phyloP scores from a whole-genome alignment of 2,329 filamentous ascomycete genomes.

The Fusarium foetens region DNA sequence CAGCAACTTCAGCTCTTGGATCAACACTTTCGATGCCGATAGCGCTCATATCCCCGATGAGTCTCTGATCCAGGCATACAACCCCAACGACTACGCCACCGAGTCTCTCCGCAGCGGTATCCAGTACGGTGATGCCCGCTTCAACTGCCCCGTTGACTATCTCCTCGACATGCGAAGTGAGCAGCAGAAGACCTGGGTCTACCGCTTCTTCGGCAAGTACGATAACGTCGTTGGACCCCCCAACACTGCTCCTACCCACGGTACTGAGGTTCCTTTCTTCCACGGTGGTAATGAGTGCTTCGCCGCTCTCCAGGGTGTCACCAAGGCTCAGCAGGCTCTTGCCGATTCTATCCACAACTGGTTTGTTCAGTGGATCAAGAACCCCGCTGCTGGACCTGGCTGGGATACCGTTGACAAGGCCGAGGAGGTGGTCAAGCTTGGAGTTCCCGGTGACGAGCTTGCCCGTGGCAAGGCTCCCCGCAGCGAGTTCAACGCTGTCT shows the following conservation, averaged over 20 bases:
- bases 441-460: slow-evolving; percentile 38
- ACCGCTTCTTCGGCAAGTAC: slow-evolving; percentile 56
- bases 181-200: slow-evolving; percentile 54
- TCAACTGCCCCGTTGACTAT: slow-evolving; percentile 55
- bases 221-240: slow-evolving; percentile 51
- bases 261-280: slow-evolving; percentile 56
- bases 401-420: slow-evolving; percentile 48
- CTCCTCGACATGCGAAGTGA: slow-evolving; percentile 52
- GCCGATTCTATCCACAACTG: slow-evolving; percentile 55
- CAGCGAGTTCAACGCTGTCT: slow-evolving; percentile 30
- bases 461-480: slow-evolving; percentile 7
- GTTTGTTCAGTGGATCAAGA: slow-evolving; percentile 58
- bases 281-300: slow-evolving; percentile 58
- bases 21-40: slow-evolving; percentile 42
- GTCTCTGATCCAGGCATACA: slow-evolving; percentile 29
- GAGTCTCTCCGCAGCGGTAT: slow-evolving; percentile 54
- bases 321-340: slow-evolving; percentile 51
- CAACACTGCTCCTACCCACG: slow-evolving; percentile 41
- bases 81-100: slow-evolving; percentile 47
- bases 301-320: slow-evolving; percentile 46
- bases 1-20: slow-evolving; percentile 43
- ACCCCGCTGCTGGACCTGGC: slow-evolving; percentile 54
- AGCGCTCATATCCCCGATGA: slow-evolving; percentile 33
- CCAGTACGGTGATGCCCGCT: slow-evolving; percentile 58
- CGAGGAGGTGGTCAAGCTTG: slow-evolving; percentile 34